A percentile compares a stretch with the other conserved stretches of the same genome.
Conservation (phyloP, 495 filamentous ascomycete genomes). For the Penicillium roqueforti region DNA sequence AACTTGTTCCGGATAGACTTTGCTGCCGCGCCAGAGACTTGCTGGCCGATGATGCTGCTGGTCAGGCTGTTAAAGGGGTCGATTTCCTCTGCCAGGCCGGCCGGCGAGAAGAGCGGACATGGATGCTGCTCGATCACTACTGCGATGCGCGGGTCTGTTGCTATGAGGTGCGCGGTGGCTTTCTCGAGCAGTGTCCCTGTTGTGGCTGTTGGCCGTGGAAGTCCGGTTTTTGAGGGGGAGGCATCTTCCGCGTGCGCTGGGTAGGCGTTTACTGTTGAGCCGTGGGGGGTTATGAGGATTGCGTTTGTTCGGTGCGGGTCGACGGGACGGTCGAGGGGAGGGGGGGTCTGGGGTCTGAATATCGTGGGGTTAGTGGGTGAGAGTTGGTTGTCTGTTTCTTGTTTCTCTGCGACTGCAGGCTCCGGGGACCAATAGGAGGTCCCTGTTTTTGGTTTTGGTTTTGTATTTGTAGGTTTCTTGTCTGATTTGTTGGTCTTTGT, state of each 20-base stretch:
- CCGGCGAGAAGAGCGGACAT: conserved; percentile 75
- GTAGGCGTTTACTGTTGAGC: conserved; percentile 62
- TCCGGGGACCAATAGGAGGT: conserved; percentile 27
- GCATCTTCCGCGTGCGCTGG: conserved; percentile 40
- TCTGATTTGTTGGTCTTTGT: conserved; percentile 14
- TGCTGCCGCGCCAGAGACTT: conserved; percentile 90
- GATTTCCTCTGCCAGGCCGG: conserved; percentile 74
- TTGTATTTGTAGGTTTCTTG: conserved; percentile 12
- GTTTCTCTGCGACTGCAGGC: conserved; percentile 6
- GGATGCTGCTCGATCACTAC: conserved; percentile 68
- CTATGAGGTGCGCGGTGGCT: conserved; percentile 73
- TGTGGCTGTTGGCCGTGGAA: conserved; percentile 52
- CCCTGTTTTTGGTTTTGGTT: conserved; percentile 13
- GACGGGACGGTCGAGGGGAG: conserved; percentile 52
- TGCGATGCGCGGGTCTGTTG: conserved; percentile 68
- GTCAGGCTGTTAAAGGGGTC: conserved; percentile 82
- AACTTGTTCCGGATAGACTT: conserved; percentile 84
- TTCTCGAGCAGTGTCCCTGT: conserved; percentile 71
- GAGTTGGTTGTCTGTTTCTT: conserved; percentile 13
- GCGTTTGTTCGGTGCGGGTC: conserved; percentile 68
- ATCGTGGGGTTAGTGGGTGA: conserved; percentile 15
- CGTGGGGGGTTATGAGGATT: conserved; percentile 72
- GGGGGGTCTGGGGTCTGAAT: conserved; percentile 36
- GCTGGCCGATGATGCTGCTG: conserved; percentile 89
- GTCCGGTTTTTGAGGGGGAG: conserved; percentile 56